These are phyloP conservation scores for Mollisia scopiformis DNA, from an alignment of 2,329 filamentous ascomycete species.

Conservation along the genomic window DNA sequence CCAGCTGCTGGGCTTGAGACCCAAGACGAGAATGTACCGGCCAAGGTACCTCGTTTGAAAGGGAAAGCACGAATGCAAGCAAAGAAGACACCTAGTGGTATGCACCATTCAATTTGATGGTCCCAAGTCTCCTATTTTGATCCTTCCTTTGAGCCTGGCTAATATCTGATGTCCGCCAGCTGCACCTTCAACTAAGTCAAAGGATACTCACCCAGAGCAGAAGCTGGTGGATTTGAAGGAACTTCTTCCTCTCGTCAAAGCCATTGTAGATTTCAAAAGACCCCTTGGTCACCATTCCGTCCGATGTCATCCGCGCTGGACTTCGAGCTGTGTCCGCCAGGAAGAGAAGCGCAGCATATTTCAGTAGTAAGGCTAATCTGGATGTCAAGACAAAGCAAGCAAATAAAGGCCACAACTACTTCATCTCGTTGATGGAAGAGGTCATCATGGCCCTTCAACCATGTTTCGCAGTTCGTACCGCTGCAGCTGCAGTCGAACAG, in stretches of 20 bases:
- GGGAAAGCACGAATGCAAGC: conserved; percentile 13
- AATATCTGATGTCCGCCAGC: no score
- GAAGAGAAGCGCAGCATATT: conserved; percentile 13
- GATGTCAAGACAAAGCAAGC: neutral
- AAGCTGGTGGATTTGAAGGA: neutral
- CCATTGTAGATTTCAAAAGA: neutral
- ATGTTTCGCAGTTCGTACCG: conserved; percentile 1
- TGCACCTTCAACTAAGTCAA: neutral
- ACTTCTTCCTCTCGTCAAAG: neutral
- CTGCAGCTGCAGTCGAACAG: neutral
- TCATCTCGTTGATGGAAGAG: conserved; percentile 19
- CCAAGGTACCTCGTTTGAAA: neutral
- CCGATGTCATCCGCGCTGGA: conserved; percentile 14
- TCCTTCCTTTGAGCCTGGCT: no score
- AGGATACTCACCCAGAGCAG: neutral
- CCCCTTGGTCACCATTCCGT: neutral
- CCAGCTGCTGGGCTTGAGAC: no score
- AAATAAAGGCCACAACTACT: conserved; percentile 15
- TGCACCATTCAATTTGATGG: no score
- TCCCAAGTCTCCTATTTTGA: no score
- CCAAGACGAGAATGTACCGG: neutral
- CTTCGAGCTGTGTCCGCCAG: conserved; percentile 16
- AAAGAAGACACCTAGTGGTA: neutral
- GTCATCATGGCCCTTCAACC: conserved; percentile 19
- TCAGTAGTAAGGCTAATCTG: neutral